Evolutionary conservation across 495 filamentous ascomycete genomes (phyloP).

Genomic region (Lindgomyces ingoldianus): DNA sequence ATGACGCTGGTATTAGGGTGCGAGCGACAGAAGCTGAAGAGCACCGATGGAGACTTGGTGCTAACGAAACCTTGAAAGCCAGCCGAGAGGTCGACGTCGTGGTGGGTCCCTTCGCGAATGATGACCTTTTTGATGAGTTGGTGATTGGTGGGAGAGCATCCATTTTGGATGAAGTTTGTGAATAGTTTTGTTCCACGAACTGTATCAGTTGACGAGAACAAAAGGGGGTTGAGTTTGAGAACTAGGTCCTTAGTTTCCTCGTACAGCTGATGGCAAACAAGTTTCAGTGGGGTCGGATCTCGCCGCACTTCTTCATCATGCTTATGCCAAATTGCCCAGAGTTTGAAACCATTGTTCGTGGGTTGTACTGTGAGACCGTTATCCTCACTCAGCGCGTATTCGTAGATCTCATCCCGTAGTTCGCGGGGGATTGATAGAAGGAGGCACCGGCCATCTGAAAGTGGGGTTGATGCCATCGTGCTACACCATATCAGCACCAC

Average conservation of each 20-base stretch:
- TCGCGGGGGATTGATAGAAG: constrained; percentile 16
- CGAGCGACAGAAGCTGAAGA: too few relatives aligned
- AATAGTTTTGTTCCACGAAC: neutral
- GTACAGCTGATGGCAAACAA: constrained; percentile 3
- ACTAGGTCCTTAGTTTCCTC: constrained; percentile 5
- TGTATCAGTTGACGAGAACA: neutral
- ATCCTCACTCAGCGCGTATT: constrained; percentile 10
- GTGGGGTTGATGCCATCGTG: neutral
- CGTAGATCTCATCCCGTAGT: constrained; percentile 14
- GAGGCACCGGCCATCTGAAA: neutral
- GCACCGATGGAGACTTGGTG: too few relatives aligned
- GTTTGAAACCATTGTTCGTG: neutral
- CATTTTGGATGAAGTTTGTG: neutral
- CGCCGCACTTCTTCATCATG: neutral
- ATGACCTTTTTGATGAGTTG: neutral
- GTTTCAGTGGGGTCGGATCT: constrained; percentile 3
- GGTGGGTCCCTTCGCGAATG: neutral
- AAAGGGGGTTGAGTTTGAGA: constrained; percentile 7
- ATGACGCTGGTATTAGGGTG: too few relatives aligned
- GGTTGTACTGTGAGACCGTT: neutral
- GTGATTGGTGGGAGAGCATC: neutral
- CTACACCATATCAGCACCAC: too few relatives aligned
- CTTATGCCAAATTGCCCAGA: neutral
- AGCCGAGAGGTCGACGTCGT: neutral
- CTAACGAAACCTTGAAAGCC: too few relatives aligned